A percentile compares a stretch with the other conserved stretches of the same genome.
Conservation (phyloP, 1,284 basidiomycete species). For the Irpex lacteus region DNA sequence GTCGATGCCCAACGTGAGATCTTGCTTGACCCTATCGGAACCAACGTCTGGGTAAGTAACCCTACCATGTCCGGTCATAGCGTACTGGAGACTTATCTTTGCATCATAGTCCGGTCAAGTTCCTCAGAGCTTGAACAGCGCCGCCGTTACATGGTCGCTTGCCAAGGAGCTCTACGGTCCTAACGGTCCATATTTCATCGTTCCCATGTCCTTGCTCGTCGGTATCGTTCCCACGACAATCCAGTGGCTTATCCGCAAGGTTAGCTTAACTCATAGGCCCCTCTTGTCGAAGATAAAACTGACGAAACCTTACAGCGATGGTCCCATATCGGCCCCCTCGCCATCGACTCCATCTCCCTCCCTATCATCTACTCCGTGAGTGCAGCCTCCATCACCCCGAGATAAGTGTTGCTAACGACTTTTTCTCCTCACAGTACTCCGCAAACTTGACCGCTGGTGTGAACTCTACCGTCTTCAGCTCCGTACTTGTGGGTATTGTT, state of each 20-base stretch:
- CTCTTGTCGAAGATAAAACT: no score
- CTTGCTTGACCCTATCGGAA: conserved; percentile 48
- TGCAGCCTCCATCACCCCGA: neutral
- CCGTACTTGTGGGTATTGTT: conserved; percentile 51
- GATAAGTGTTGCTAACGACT: conserved; percentile 3
- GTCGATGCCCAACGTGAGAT: conserved; percentile 51
- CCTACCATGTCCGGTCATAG: neutral
- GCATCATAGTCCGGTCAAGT: conserved; percentile 21
- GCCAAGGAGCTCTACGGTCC: conserved; percentile 55
- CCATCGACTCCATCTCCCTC: conserved; percentile 46
- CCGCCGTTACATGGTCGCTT: conserved; percentile 65
- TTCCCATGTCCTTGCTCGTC: conserved; percentile 51
- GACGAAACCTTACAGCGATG: conserved; percentile 33
- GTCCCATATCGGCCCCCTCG: conserved; percentile 47
- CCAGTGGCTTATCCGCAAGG: conserved; percentile 52
- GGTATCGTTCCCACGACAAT: conserved; percentile 48
- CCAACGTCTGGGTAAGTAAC: conserved; percentile 53
- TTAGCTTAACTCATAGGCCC: conserved; percentile 17
- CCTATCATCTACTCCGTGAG: conserved; percentile 53
- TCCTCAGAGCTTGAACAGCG: conserved; percentile 42
- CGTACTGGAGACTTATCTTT: neutral
- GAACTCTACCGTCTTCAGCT: conserved; percentile 49
- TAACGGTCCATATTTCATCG: conserved; percentile 50
- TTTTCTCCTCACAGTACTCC: conserved; percentile 35
- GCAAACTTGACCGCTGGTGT: conserved; percentile 44